Base-by-base conservation (phyloP, 805 yeast genomes). In the Yamadazyma sp. region DNA sequence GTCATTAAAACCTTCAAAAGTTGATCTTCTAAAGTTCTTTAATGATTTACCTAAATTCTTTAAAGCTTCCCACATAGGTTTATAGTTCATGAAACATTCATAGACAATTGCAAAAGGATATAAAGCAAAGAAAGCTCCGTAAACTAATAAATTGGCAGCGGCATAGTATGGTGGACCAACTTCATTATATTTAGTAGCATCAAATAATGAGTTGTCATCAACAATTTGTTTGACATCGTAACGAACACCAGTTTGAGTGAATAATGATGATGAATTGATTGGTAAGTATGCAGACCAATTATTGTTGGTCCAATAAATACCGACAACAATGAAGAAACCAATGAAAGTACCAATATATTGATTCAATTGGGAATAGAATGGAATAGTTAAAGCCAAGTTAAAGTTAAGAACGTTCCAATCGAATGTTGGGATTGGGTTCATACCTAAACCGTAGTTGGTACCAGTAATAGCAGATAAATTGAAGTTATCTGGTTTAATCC, bases 61-160 rank as follows among this genome's bases (percentile, higher is more conserved):
- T 57, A 64, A 61, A 7, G 69, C 60, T 7, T 50, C 51, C 64
- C 73, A 56, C 40, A 35, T 35, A 11, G 21, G 36, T 22, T 14
- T 26, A 11, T 22, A 28, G 20, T 75, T 75, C 14, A 65, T 65
- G 33, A 59, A 50, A 33, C 67, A 48, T 14, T 75, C 69, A 48
- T 75, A 75, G 1, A 70, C 52, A 23, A 78, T 67, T 12, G 75
- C 64, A 44, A 78, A 70, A 6, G 84, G 80, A 45, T 76, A 76
- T 33, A 73, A 53, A 30, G 73, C 72, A 50, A 76, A 76, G 47
- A 30, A 40, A 8, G 45, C 53, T 20, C 60, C 60, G 31, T 49
- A 53, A 14, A 30, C 33, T 9, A 56, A 50, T 37, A 56, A 38
- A 22, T 53, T 52, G 8, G 48, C 58, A 18, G 62, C 62, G 3